A percentile compares a stretch with the other conserved stretches of the same genome.
phyloP scores from a whole-genome alignment of 495 filamentous ascomycete species.

The Elasticomyces elasticus region DNA sequence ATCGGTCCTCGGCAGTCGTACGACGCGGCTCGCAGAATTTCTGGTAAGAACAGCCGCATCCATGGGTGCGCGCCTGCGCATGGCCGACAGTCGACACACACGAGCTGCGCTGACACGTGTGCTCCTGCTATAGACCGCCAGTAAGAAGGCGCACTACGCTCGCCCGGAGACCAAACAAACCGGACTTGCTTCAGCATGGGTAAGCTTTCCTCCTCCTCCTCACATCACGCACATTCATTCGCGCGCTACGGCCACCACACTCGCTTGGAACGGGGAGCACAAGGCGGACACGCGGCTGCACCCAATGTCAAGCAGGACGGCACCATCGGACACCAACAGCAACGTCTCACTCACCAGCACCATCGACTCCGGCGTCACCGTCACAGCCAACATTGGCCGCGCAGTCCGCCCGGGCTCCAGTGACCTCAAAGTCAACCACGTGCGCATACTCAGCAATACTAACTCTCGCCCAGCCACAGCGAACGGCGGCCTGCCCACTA shows the following conservation, averaged over 20 bases:
- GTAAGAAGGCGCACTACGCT: conserved; percentile 21
- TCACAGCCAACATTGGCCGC: not conserved
- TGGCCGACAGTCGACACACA: too few species aligned
- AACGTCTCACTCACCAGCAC: not conserved
- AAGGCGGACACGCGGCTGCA: not conserved
- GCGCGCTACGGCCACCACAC: not conserved
- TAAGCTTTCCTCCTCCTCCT: conserved; percentile 22
- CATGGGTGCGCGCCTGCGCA: too few species aligned
- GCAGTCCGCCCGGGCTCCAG: conserved; percentile 1
- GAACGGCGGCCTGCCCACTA: conserved; percentile 16
- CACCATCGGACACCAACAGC: not conserved
- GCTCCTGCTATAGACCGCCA: conserved; percentile 7
- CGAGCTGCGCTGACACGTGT: conserved; percentile 2
- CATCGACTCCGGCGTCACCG: conserved; percentile 2
- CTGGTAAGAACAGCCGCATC: too few species aligned
- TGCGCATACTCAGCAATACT: not conserved
- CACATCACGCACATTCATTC: not conserved
- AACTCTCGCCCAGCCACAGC: conserved; percentile 7
- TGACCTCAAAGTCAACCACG: conserved; percentile 1
- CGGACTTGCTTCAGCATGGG: conserved; percentile 25
- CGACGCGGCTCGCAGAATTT: too few species aligned
- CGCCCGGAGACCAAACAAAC: conserved; percentile 7
- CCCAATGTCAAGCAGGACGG: not conserved
- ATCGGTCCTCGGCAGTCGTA: too few species aligned
- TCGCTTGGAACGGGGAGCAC: not conserved